Evolutionary conservation across 305 asterid species (phyloP).

Genomic region (Fraxinus xanthoxyloides): DNA sequence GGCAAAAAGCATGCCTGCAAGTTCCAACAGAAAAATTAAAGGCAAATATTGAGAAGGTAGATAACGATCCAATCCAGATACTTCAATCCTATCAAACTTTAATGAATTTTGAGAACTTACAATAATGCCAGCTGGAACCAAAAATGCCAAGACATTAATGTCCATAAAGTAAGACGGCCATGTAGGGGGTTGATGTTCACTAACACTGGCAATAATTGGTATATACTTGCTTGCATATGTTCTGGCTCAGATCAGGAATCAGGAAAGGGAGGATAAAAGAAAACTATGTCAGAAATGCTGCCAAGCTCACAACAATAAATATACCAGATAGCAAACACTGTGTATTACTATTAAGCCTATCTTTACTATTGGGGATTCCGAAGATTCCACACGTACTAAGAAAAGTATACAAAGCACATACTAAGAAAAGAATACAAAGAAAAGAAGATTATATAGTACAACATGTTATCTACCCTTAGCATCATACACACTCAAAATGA

Average conservation of each 20-base stretch:
- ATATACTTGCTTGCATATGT: slow-evolving; percentile 99
- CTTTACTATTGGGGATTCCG: background rate
- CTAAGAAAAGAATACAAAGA: background rate
- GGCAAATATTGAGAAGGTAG: slow-evolving; percentile 10
- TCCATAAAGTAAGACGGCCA: slow-evolving; percentile 99
- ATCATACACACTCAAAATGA: background rate
- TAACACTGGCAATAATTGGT: slow-evolving; percentile 98
- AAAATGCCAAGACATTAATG: slow-evolving; percentile 89
- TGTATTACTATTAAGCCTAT: background rate
- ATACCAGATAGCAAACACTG: background rate
- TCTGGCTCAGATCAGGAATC: slow-evolving; percentile 48
- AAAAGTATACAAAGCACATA: background rate
- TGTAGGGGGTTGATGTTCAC: slow-evolving; percentile 98
- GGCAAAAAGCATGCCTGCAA: slow-evolving; percentile 96
- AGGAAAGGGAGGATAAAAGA: slow-evolving; percentile 8
- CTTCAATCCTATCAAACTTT: slow-evolving; percentile 5
- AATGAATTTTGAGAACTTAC: slow-evolving; percentile 50
- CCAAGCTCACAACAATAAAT: slow-evolving; percentile 9
- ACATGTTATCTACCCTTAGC: background rate
- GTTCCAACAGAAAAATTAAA: slow-evolving; percentile 24
- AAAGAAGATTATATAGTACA: background rate
- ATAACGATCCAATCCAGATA: slow-evolving; percentile 3
- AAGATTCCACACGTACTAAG: background rate
- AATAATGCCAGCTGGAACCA: slow-evolving; percentile 97
- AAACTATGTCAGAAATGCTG: slow-evolving; percentile 26